These are phyloP conservation scores for Scytalidium lignicola DNA, from an alignment of 2,329 filamentous ascomycete species.

Conservation along the genomic window DNA sequence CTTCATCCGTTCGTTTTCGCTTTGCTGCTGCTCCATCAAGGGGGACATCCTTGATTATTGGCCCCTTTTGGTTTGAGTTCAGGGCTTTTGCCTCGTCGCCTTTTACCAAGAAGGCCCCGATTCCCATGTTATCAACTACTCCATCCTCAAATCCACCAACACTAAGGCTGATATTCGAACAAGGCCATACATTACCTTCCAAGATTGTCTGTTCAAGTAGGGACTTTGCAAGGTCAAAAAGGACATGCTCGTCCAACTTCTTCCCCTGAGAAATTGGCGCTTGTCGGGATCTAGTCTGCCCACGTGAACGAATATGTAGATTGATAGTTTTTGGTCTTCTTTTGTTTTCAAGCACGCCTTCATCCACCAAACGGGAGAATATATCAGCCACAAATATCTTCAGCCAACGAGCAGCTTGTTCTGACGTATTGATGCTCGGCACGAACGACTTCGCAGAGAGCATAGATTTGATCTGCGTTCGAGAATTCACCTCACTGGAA, in stretches of 20 bases:
- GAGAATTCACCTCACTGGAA: conserved; percentile 78
- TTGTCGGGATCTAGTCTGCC: conserved; percentile 70
- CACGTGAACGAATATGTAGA: conserved; percentile 71
- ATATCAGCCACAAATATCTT: conserved; percentile 91
- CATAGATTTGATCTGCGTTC: conserved; percentile 96
- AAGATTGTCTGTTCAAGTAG: conserved; percentile 72
- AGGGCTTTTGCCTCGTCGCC: conserved; percentile 58
- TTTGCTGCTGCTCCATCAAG: conserved; percentile 26
- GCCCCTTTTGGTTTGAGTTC: conserved; percentile 28
- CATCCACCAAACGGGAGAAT: conserved; percentile 81
- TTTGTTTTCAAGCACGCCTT: conserved; percentile 83
- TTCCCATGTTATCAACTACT: conserved; percentile 76
- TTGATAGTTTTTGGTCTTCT: conserved; percentile 81
- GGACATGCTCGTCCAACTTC: conserved; percentile 61
- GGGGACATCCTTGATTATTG: conserved; percentile 7
- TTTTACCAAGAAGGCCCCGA: conserved; percentile 79
- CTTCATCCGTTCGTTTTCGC: conserved; percentile 19
- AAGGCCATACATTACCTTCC: conserved; percentile 83
- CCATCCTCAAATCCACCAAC: conserved; percentile 93
- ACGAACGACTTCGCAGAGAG: conserved; percentile 93
- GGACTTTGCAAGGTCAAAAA: conserved; percentile 72
- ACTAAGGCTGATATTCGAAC: conserved; percentile 80
- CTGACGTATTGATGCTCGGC: conserved; percentile 70
- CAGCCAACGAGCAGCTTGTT: conserved; percentile 81
- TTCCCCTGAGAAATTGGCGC: conserved; percentile 72